These are phyloP conservation scores for Colletotrichum tabaci DNA, from an alignment of 2,329 filamentous ascomycete species.

Conservation along the genomic window DNA sequence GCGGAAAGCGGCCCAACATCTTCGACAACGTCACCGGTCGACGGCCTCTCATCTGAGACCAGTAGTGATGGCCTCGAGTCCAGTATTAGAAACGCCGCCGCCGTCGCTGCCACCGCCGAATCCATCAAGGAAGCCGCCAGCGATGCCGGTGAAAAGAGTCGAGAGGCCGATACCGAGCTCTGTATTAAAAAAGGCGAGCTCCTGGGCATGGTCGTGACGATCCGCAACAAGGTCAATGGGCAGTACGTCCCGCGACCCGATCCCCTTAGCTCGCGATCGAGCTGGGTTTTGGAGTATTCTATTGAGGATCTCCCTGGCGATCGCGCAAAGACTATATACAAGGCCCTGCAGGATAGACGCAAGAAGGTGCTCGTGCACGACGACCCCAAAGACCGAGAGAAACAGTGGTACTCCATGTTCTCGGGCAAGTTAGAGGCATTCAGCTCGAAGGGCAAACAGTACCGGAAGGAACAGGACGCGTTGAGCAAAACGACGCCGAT, in stretches of 20 bases:
- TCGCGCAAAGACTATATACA: conserved; percentile 68
- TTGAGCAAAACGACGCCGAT: conserved; percentile 64
- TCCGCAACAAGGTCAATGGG: conserved; percentile 81
- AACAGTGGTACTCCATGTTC: conserved; percentile 64
- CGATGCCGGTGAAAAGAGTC: conserved; percentile 31
- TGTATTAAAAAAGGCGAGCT: conserved; percentile 55
- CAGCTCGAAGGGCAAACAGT: conserved; percentile 70
- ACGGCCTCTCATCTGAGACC: not conserved
- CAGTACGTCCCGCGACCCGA: conserved; percentile 73
- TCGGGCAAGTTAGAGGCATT: conserved; percentile 55
- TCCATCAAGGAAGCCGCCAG: not conserved
- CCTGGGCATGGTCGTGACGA: conserved; percentile 79
- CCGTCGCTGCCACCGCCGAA: not conserved
- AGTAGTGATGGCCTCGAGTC: not conserved
- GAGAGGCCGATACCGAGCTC: conserved; percentile 28
- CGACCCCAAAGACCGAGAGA: conserved; percentile 58
- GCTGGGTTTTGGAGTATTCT: conserved; percentile 86
- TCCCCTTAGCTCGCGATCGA: conserved; percentile 53
- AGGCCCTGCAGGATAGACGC: conserved; percentile 70
- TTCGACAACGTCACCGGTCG: not conserved
- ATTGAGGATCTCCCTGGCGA: conserved; percentile 72
- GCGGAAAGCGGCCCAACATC: not conserved
- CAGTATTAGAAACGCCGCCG: not conserved
- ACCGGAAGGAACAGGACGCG: conserved; percentile 69
- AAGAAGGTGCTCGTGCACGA: conserved; percentile 58